Conservation (phyloP, 306 rosid genomes). For the Argentina anserina region DNA sequence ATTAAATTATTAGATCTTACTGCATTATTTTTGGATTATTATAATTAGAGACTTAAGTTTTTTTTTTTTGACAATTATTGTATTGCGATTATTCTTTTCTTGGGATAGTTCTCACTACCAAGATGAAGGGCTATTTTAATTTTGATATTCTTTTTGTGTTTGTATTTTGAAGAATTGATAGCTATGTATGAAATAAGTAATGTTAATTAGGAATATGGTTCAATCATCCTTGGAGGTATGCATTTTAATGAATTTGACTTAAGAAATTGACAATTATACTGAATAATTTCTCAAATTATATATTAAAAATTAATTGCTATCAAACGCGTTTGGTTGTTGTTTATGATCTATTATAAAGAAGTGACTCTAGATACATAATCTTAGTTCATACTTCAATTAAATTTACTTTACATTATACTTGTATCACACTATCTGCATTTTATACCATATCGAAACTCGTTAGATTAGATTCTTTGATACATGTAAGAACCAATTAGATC, state of each 20-base stretch:
- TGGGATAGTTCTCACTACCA: conserved; percentile 29
- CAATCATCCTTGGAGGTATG: conserved; percentile 21
- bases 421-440: too few relatives aligned
- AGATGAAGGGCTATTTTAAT: not conserved
- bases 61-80: conserved; percentile 23
- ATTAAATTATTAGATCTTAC: conserved; percentile 48
- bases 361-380: not conserved
- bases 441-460: too few relatives aligned
- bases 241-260: conserved; percentile 5
- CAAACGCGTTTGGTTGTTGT: not conserved
- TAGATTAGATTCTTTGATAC: too few relatives aligned
- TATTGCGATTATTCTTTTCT: conserved; percentile 30
- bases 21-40: conserved; percentile 15
- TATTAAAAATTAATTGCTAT: not conserved
- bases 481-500: too few relatives aligned
- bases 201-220: conserved; percentile 12
- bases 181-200: conserved; percentile 16
- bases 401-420: too few relatives aligned
- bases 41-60: conserved; percentile 16
- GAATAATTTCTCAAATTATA: not conserved
- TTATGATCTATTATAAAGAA: not conserved
- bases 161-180: not conserved
- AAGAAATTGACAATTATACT: not conserved
- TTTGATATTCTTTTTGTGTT: not conserved
- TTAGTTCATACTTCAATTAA: too few relatives aligned